Conservation (phyloP, 2,329 filamentous ascomycete species). For the Metarhizium guizhouense region DNA sequence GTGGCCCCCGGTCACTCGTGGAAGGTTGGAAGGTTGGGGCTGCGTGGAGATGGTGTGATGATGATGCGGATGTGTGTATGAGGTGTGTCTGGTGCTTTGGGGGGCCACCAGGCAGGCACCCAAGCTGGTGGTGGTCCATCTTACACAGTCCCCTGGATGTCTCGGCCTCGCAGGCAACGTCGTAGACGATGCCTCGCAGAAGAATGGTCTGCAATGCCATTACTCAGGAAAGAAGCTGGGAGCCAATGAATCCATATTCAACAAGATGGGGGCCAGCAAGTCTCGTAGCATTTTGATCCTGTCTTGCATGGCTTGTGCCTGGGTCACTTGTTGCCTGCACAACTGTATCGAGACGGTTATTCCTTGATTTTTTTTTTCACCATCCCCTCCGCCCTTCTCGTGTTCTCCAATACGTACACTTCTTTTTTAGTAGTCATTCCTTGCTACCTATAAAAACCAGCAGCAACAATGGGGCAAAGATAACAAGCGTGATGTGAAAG, state of each 20-base stretch:
- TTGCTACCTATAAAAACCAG: background rate
- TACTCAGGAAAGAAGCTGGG: background rate
- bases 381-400: background rate
- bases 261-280: background rate
- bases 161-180: slow-evolving; percentile 5
- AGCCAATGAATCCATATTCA: background rate
- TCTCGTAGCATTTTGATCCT: background rate
- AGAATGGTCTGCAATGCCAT: slow-evolving; percentile 3
- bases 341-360: background rate
- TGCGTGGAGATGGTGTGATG: background rate
- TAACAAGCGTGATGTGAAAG: background rate
- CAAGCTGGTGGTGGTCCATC: background rate
- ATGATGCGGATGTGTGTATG: background rate
- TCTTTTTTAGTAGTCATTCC: background rate
- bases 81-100: background rate
- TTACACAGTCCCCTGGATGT: slow-evolving; percentile 11
- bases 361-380: background rate
- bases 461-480: background rate
- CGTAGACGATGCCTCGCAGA: slow-evolving; percentile 8
- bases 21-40: slow-evolving; percentile 3
- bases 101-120: background rate
- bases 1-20: slow-evolving; percentile 7
- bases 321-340: background rate
- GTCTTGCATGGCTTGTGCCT: background rate
- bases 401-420: background rate